Percentiles rank a stretch among this genome's conserved stretches.
These are phyloP conservation scores for Komagataella pastoris DNA, from an alignment of 805 yeast genomes.

Conservation along the genomic window DNA sequence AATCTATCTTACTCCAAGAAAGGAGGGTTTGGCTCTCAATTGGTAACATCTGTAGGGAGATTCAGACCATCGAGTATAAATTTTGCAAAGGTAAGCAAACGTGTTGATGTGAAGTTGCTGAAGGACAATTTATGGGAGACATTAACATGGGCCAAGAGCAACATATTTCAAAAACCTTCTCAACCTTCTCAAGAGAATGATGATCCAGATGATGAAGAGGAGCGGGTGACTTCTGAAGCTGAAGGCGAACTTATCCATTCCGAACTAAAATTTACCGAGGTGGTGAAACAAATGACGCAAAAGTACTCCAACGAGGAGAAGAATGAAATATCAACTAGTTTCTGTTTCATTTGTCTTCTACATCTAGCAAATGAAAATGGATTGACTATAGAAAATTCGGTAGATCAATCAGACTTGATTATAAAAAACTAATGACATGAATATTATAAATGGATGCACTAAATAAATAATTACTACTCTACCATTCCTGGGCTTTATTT, in stretches of 20 bases:
- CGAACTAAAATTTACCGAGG: constrained; percentile 15
- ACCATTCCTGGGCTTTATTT: constrained; percentile 67
- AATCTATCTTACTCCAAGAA: not conserved
- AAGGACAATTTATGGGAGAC: constrained; percentile 34
- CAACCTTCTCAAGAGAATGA: constrained; percentile 13
- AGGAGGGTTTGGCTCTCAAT: constrained; percentile 7
- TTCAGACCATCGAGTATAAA: constrained; percentile 20
- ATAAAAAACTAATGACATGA: constrained; percentile 6
- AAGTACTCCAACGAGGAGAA: constrained; percentile 24
- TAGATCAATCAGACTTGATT: constrained; percentile 22
- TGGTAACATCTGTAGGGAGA: constrained; percentile 4
- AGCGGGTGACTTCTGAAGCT: constrained; percentile 1
- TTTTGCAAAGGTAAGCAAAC: constrained; percentile 32
- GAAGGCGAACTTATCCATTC: constrained; percentile 1
- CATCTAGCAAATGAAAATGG: constrained; percentile 39
- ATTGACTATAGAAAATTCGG: constrained; percentile 21
- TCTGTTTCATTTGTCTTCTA: constrained; percentile 33
- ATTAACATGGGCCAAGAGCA: constrained; percentile 12
- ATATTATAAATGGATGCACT: not conserved
- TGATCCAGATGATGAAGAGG: constrained; percentile 4
- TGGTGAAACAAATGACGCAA: constrained; percentile 21
- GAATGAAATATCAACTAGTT: constrained; percentile 33
- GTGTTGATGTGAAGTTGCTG: constrained; percentile 31
- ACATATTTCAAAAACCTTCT: constrained; percentile 6
- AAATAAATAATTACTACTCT: constrained; percentile 6